Evolutionary conservation across 73 alveolate species (phyloP), one percentile per base, ranked within the genome.

Genomic region (Blepharisma japonicum): DNA sequence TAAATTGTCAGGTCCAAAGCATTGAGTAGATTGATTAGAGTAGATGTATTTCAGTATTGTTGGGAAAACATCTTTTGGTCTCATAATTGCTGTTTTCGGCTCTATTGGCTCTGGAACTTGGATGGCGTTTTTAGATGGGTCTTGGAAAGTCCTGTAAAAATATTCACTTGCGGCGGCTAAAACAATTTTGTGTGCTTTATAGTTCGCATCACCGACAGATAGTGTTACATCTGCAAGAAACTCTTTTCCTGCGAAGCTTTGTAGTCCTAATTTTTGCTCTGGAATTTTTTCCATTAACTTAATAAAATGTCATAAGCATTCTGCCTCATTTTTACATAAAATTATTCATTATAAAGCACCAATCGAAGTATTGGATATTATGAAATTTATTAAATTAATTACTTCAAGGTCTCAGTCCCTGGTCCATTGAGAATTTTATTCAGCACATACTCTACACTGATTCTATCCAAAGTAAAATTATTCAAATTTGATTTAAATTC

Each of bases 101-200:
- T 70, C 68, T n/a, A 45, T 45, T 18, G 11, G n/a, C 11, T 18
- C 55, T 25, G 66, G 80, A 70, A 70, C 14, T 14, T 70, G 21
- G 42, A 70, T 7, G 11, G 11, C 80, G 39, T 25, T 70, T 39
- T 70, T 70, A 9, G 50, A 14, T 25, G 14, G 47, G 4, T 70
- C 46, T 47, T 70, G 55, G 23, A 70, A 47, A 7, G 66, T n/a
- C 27, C 66, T 70, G 66, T 14, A 47, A 47, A 39, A 70, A 5
- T 70, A 70, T 45, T 39, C n/a, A 70, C 77, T 38, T 2, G 68
- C 80, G 2, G 68, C 66, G 2, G 80, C 80, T 38, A 70, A 7
- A n/a, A 70, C 61, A 20, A 70, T 45, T 70, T 70, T 70, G 27
- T 70, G 80, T 14, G 42, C 80, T 70, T 39, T 39, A n/a, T 9